These are phyloP conservation scores for Podosphaera fusca DNA, from an alignment of 2,329 filamentous ascomycete genomes.

Conservation along the genomic window DNA sequence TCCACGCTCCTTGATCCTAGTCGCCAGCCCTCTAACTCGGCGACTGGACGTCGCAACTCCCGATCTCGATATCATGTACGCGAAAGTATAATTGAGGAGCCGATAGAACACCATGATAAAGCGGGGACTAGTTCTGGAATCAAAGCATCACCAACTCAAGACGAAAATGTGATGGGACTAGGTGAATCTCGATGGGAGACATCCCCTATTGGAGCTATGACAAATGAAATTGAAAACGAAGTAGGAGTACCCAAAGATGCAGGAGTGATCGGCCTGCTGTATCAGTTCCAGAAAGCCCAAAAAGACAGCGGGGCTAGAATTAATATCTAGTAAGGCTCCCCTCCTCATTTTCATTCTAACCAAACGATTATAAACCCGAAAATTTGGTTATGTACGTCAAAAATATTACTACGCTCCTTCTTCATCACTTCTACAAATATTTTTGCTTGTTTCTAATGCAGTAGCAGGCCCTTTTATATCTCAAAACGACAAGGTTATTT, in stretches of 20 bases:
- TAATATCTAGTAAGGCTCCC: slow-evolving; percentile 13
- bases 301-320: slow-evolving; percentile 22
- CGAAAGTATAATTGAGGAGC: slow-evolving; percentile 31
- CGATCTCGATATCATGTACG: slow-evolving; percentile 23
- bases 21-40: slow-evolving; percentile 38
- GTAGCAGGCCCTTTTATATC: no score
- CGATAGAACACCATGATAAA: slow-evolving; percentile 23
- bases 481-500: no score
- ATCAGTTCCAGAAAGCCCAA: slow-evolving; percentile 42
- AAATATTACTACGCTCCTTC: no score
- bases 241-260: slow-evolving; percentile 26
- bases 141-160: slow-evolving; percentile 9
- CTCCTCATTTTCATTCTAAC: background rate
- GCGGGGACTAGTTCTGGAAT: slow-evolving; percentile 3
- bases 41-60: slow-evolving; percentile 23
- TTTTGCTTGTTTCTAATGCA: no score
- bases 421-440: no score
- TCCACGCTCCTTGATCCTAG: slow-evolving; percentile 55
- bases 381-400: no score
- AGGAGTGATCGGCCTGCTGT: slow-evolving; percentile 40
- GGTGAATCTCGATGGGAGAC: slow-evolving; percentile 24
- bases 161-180: slow-evolving; percentile 8
- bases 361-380: no score
- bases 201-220: slow-evolving; percentile 14
- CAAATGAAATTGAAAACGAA: slow-evolving; percentile 20